These are phyloP conservation scores for Ophiostoma sp. DNA, from an alignment of 2,329 filamentous ascomycete genomes.

Conservation along the genomic window DNA sequence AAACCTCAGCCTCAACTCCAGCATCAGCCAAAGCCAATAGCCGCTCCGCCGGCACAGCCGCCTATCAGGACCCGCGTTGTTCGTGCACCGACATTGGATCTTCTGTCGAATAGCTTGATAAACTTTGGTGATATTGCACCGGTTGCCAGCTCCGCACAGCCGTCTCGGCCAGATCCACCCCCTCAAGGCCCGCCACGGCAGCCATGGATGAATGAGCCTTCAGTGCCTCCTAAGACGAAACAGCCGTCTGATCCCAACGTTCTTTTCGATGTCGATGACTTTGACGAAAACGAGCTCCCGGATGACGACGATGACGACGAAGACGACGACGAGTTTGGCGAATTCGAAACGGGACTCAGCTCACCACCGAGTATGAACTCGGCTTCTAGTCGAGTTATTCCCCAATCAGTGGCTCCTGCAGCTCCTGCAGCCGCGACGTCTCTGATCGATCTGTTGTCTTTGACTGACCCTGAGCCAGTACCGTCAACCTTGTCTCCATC, in stretches of 20 bases:
- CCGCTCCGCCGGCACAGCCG: slow-evolving; percentile 23
- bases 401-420: neutral
- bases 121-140: slow-evolving; percentile 31
- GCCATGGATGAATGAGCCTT: slow-evolving; percentile 13
- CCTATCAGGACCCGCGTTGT: slow-evolving; percentile 33
- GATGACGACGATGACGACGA: slow-evolving; percentile 39
- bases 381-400: neutral
- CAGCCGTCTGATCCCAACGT: slow-evolving; percentile 46
- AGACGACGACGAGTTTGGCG: slow-evolving; percentile 28
- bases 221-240: slow-evolving; percentile 14
- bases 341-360: slow-evolving; percentile 30
- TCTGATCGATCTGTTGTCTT: slow-evolving; percentile 25
- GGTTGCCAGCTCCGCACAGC: neutral
- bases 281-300: slow-evolving; percentile 37
- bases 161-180: neutral
- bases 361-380: slow-evolving; percentile 2
- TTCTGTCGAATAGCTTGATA: slow-evolving; percentile 50
- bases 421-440: slow-evolving; percentile 13
- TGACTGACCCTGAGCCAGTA: slow-evolving; percentile 23
- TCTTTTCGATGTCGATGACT: slow-evolving; percentile 61
- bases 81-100: slow-evolving; percentile 48
- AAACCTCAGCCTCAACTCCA: slow-evolving; percentile 11
- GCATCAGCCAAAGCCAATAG: neutral
- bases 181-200: neutral
- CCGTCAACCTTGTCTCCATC: neutral